Evolutionary conservation across 2,329 filamentous ascomycete genomes (phyloP).

Genomic region (Colletotrichum sp.): DNA sequence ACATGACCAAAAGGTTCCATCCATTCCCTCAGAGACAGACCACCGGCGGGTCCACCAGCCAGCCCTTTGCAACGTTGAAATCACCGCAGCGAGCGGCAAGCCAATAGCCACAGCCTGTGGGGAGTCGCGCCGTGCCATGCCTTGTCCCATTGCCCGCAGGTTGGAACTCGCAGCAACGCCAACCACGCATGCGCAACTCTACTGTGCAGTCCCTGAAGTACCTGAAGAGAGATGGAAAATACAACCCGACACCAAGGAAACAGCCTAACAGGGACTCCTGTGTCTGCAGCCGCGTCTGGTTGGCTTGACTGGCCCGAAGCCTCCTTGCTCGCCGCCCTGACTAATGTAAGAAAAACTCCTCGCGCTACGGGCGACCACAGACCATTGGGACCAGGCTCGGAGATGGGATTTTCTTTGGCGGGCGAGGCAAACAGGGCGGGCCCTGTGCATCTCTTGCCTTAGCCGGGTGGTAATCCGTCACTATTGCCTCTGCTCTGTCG

Average conservation of each 20-base stretch:
- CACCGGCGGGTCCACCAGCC: constrained; percentile 6
- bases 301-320: background rate
- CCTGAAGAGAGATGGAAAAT: background rate
- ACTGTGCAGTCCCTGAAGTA: background rate
- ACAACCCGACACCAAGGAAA: background rate
- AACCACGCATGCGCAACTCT: background rate
- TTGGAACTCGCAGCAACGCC: background rate
- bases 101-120: background rate
- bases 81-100: constrained; percentile 7
- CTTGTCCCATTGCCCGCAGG: background rate
- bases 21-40: background rate
- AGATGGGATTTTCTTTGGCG: background rate
- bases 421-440: background rate
- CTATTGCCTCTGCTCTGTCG: background rate
- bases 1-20: background rate
- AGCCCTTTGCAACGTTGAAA: constrained; percentile 13
- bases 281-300: background rate
- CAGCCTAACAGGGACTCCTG: background rate
- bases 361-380: constrained; percentile 9
- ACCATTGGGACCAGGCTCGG: constrained; percentile 1
- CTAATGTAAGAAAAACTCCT: constrained; percentile 17
- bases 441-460: background rate
- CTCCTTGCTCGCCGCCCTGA: constrained; percentile 18
- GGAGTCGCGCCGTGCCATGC: background rate
- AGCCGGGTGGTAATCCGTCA: constrained; percentile 1